Conservation (phyloP, 176 grass and related monocot genomes). For the Triticum dicoccoides region DNA sequence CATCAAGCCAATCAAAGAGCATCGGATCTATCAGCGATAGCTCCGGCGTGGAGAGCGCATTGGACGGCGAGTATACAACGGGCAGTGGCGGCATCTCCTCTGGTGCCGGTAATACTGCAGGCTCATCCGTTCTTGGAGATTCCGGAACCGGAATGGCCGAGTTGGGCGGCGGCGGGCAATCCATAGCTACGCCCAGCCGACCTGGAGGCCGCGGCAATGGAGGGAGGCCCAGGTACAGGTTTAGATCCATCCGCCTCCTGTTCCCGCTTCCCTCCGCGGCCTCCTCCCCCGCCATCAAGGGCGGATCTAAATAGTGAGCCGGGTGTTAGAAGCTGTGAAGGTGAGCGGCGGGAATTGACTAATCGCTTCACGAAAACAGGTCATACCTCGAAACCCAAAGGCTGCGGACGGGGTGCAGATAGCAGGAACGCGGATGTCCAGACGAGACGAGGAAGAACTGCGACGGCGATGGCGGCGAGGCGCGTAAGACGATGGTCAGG, state of each 20-base stretch:
- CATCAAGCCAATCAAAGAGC: constrained; percentile 23
- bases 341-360: no score
- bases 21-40: constrained; percentile 28
- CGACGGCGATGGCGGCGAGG: no score
- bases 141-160: background rate
- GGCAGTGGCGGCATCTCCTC: background rate
- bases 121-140: background rate
- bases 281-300: constrained; percentile 29
- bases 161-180: background rate
- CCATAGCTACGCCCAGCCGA: constrained; percentile 14
- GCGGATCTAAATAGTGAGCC: background rate
- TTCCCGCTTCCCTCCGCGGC: constrained; percentile 20
- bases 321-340: no score
- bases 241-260: constrained; percentile 58
- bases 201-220: constrained; percentile 39
- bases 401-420: no score
- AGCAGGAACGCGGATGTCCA: no score
- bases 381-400: no score
- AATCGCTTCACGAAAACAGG: no score
- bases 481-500: background rate
- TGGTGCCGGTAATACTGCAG: background rate
- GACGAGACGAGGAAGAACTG: no score
- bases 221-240: constrained; percentile 59
- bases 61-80: constrained; percentile 40
- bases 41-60: constrained; percentile 48